Conservation (phyloP, 2,329 filamentous ascomycete genomes). For the Ceratocystis papillata region DNA sequence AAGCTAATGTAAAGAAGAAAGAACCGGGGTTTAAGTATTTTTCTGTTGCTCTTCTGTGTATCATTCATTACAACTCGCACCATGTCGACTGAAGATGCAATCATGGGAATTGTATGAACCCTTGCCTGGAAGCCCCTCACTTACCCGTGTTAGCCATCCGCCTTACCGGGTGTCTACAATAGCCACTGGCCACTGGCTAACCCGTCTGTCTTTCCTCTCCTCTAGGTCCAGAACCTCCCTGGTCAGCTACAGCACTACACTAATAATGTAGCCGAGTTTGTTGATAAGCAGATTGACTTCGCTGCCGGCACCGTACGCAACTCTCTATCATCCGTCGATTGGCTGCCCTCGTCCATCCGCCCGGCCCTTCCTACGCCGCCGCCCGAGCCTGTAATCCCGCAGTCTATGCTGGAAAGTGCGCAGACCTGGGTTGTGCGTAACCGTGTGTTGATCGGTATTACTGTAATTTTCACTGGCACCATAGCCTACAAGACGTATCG, state of each 20-base stretch:
- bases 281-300: conserved; percentile 70
- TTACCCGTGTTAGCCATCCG: not conserved
- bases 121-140: not conserved
- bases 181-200: not conserved
- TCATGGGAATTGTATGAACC: conserved; percentile 44
- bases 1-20: not conserved
- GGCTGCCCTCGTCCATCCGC: conserved; percentile 61
- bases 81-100: conserved; percentile 17
- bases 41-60: not conserved
- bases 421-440: conserved; percentile 63
- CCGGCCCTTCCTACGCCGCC: conserved; percentile 37
- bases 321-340: conserved; percentile 53
- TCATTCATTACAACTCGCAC: not conserved
- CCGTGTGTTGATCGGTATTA: conserved; percentile 59
- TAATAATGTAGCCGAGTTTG: conserved; percentile 61
- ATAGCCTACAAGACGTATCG: conserved; percentile 43
- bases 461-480: conserved; percentile 63
- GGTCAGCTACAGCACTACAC: conserved; percentile 58
- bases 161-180: not conserved
- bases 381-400: conserved; percentile 33
- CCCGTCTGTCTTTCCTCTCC: not conserved
- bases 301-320: conserved; percentile 62
- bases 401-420: conserved; percentile 40
- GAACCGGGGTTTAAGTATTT: conserved; percentile 14
- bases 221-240: conserved; percentile 20